These are phyloP conservation scores for Strobilomyces echinocephalus DNA, from an alignment of 768 basidiomycete genomes.

Conservation along the genomic window DNA sequence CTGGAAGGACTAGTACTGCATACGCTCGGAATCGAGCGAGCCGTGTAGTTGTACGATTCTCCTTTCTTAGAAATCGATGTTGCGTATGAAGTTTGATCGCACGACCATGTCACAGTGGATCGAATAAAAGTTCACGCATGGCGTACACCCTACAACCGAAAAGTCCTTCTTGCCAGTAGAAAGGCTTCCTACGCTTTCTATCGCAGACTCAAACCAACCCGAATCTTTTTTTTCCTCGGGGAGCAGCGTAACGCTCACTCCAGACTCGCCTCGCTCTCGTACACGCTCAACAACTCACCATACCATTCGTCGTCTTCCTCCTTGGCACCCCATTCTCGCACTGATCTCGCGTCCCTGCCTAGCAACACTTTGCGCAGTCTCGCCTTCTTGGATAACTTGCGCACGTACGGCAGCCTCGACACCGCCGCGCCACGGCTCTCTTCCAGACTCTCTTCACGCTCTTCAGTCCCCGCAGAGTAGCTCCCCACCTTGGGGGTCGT, in stretches of 20 bases:
- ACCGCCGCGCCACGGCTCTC: slow-evolving; percentile 5
- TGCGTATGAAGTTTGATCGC: too few species aligned
- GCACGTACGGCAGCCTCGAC: slow-evolving; percentile 23
- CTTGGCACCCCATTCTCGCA: slow-evolving; percentile 61
- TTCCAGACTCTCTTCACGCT: background rate
- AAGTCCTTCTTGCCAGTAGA: slow-evolving; percentile 1
- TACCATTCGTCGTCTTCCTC: slow-evolving; percentile 77
- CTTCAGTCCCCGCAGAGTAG: slow-evolving; percentile 36
- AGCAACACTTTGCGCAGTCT: slow-evolving; percentile 45
- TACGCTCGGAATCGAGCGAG: too few species aligned
- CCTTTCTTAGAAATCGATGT: background rate
- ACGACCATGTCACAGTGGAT: background rate
- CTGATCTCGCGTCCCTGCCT: slow-evolving; percentile 33
- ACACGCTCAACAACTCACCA: slow-evolving; percentile 73
- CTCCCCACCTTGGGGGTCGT: slow-evolving; percentile 54
- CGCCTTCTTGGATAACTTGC: slow-evolving; percentile 29
- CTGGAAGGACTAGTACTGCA: too few species aligned
- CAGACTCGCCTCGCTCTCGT: slow-evolving; percentile 63
- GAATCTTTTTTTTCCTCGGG: too few species aligned
- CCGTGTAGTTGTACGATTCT: background rate
- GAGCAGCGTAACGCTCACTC: slow-evolving; percentile 14
- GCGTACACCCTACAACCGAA: background rate
- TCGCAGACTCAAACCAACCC: background rate
- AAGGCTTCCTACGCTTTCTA: background rate
- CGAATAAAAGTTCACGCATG: background rate